Percentiles rank a stretch among this genome's conserved stretches.
Conservation (phyloP, 108 stramenopile species). For the Discostella stelligeroides region DNA sequence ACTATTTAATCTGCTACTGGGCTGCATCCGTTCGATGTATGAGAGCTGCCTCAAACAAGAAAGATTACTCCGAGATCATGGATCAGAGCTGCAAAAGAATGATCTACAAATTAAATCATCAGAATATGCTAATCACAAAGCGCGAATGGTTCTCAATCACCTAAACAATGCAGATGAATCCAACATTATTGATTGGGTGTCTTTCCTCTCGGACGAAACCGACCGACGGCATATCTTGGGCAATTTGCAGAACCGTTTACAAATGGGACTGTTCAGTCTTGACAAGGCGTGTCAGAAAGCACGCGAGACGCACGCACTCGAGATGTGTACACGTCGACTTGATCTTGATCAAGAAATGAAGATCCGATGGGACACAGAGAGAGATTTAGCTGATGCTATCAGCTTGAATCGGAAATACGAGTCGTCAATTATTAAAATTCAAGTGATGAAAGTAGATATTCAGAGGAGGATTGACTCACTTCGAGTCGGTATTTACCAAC, state of each 20-base stretch:
- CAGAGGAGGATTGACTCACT: conserved; percentile 12
- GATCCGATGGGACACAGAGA: conserved; percentile 33
- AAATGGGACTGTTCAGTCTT: conserved; percentile 48
- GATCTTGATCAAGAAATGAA: conserved; percentile 22
- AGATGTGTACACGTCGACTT: conserved; percentile 30
- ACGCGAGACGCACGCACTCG: conserved; percentile 17
- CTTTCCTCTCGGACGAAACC: conserved; percentile 24
- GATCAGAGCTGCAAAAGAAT: conserved; percentile 32
- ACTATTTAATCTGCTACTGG: conserved; percentile 25
- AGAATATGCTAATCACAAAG: conserved; percentile 30
- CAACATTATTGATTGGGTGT: conserved; percentile 42
- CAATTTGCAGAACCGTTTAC: conserved; percentile 45
- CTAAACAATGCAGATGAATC: conserved; percentile 32
- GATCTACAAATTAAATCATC: conserved; percentile 11
- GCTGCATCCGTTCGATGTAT: conserved; percentile 37
- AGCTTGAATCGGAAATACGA: conserved; percentile 38
- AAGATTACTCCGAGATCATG: conserved; percentile 28
- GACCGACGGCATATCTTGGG: conserved; percentile 41
- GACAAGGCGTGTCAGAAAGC: conserved; percentile 38
- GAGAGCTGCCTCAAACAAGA: conserved; percentile 49
- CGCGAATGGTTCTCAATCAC: conserved; percentile 25
- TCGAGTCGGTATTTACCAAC: conserved; percentile 14
- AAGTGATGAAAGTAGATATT: conserved; percentile 24
- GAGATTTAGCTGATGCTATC: conserved; percentile 13
- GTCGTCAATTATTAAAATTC: conserved; percentile 33